Base-by-base conservation (phyloP, 305 asterid species). In the Salvia sclarea region DNA sequence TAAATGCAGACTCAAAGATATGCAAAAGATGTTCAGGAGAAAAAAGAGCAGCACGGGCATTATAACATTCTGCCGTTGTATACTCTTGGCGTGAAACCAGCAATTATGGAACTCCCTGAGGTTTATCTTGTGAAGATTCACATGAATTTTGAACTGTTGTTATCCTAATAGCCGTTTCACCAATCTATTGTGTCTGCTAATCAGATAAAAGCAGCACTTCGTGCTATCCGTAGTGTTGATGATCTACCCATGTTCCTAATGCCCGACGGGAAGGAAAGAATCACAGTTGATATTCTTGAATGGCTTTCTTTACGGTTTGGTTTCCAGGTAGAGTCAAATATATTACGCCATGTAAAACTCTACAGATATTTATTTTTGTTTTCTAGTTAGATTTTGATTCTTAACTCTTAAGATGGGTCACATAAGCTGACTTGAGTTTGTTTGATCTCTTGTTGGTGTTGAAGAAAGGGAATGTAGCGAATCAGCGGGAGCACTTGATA, bases 381-480 rank as follows among this genome's bases (percentile, higher is more conserved):
- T 64, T 4, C 21, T 8, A 45, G 61, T 74, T 54, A 31, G 53
- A 35, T 6, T 70, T 58, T 66, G 49, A 35, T 17, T 37, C n/a
- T 50, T 18, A 30, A 38, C 69, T 20, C 66, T 55, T 55, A 61
- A 64, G 55, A 59, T 64, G 62, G 66, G 74, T 78, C 66, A 78
- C 7, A 35, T 64, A 58, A 60, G 68, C 71, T 79, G 75, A 76
- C 70, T 61, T 53, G 55, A 56, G 61, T 74, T 62, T 70, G 50
- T 53, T 61, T 76, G 45, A 62, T 68, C 73, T 13, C 48, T 14
- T 77, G 56, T 76, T 76, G 77, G 77, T 78, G 73, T 35, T 89
- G 78, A 82, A 95, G 99, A 92, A 89, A 86, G 98, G 96, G 80
- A 95, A 95, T 79, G 97, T 88, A 58, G 97, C 97, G 28, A 95